phyloP scores from a whole-genome alignment of 73 alveolate species.

The Urostyla sp. region DNA sequence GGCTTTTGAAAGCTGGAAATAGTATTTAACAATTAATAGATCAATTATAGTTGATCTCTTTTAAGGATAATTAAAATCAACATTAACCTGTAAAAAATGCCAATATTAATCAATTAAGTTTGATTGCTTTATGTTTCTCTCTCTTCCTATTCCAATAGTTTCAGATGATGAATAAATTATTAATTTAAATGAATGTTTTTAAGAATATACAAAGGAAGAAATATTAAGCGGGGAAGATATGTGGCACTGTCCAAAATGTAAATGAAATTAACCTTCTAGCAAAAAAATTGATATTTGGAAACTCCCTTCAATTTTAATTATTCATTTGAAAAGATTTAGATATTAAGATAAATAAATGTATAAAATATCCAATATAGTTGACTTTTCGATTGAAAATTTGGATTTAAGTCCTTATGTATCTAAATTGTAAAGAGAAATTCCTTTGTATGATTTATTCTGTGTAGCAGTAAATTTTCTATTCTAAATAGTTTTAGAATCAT shows the following conservation, averaged over 20 bases:
- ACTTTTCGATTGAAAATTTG: slow-evolving; percentile 84
- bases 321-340: slow-evolving; percentile 90
- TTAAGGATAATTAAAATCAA: slow-evolving; percentile 48
- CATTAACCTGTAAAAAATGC: slow-evolving; percentile 49
- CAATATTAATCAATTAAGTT: slow-evolving; percentile 41
- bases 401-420: slow-evolving; percentile 81
- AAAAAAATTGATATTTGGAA: slow-evolving; percentile 90
- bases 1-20: slow-evolving; percentile 64
- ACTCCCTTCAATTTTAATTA: slow-evolving; percentile 89
- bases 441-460: slow-evolving; percentile 92
- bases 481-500: slow-evolving; percentile 70
- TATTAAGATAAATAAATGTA: slow-evolving; percentile 68
- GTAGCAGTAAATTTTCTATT: slow-evolving; percentile 63
- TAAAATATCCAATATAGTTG: slow-evolving; percentile 79
- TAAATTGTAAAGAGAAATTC: slow-evolving; percentile 77
- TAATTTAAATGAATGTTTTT: slow-evolving; percentile 69
- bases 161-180: slow-evolving; percentile 48
- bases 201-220: slow-evolving; percentile 85
- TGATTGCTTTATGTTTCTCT: slow-evolving; percentile 63
- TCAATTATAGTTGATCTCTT: slow-evolving; percentile 60
- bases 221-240: slow-evolving; percentile 80
- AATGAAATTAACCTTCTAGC: slow-evolving; percentile 71
- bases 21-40: slow-evolving; percentile 50
- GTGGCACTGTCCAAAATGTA: slow-evolving; percentile 92
- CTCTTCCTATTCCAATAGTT: slow-evolving; percentile 87